Base-by-base conservation (phyloP, 2,329 filamentous ascomycete species). In the Cladosporium halotolerans region DNA sequence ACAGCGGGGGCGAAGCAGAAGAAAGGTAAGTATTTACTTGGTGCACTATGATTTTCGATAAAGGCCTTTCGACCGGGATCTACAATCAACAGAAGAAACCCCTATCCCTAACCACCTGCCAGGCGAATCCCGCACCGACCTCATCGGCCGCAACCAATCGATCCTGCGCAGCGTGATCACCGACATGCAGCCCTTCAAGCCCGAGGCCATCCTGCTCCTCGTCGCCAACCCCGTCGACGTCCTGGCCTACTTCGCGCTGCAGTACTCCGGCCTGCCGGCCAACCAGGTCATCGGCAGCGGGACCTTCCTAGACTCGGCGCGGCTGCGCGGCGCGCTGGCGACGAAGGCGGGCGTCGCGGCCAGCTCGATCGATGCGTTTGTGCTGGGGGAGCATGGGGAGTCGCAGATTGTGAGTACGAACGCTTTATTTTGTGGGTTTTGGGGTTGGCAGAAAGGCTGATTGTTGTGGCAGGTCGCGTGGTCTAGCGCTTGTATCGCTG, bases 141-240 rank as follows among this genome's bases (percentile, higher is more conserved):
- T 77, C 1, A 67, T 78, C 9, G 73, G 74, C 23, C 70, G 75
- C 3, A 80, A 79, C 56, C 59, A 76, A 18, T 69, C 70, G 18
- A 77, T 80, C 44, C 61, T 80, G 23, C 68, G 69, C 4, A 73
- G 68, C n/a, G 73, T 76, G 13, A 70, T 80, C 32, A 63, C 69
- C 2, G 68, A 69, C 33, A 78, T 81, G 72, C 69, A 68, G 10
- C 76, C 77, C 0, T 75, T 81, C 52, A 68, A 66, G 23, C 63
- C 70, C 3, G 70, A 78, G 51, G 69, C 76, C 0, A 72, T 81
- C 31, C 61, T 81, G 0, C 64, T 81, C 1, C 64, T 80, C 1
- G 76, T 80, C 3, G 72, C 79, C 2, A 80, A 80, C 60, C 79
- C 79, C 0, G 77, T 81, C 16, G 79, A 81, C 59, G 67, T 81